These are phyloP conservation scores for Ophiostoma triangulosporum DNA, from an alignment of 2,329 filamentous ascomycete species.

Conservation along the genomic window DNA sequence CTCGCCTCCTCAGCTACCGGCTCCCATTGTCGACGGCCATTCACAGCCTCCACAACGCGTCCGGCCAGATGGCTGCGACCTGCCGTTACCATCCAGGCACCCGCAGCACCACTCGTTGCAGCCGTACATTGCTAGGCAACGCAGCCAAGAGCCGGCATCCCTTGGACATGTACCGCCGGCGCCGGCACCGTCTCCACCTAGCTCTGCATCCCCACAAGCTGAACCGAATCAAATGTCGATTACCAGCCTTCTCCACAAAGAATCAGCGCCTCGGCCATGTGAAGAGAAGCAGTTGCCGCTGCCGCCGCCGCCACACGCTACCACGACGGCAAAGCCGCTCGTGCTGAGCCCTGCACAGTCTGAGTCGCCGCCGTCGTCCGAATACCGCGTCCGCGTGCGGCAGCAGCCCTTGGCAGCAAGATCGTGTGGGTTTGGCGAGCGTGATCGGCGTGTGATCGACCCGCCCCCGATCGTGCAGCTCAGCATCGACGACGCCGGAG, in stretches of 20 bases:
- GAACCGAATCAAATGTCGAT: conserved; percentile 21
- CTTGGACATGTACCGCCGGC: neutral
- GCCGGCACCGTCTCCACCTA: neutral
- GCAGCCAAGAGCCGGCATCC: neutral
- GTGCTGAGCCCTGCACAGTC: neutral
- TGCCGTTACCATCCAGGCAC: neutral
- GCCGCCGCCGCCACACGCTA: neutral
- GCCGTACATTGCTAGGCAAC: neutral
- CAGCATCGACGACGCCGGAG: conserved; percentile 42
- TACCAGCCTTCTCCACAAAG: conserved; percentile 19
- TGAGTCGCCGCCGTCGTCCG: conserved; percentile 11
- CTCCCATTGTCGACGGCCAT: neutral
- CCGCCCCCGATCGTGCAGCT: conserved; percentile 73
- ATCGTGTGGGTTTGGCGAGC: conserved; percentile 71
- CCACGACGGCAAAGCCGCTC: neutral
- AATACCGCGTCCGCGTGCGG: conserved; percentile 45
- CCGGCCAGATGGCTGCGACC: neutral
- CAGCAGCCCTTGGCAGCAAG: conserved; percentile 68
- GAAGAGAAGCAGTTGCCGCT: too few species aligned
- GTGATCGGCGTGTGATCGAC: conserved; percentile 70
- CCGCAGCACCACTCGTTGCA: neutral
- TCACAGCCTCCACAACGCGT: neutral
- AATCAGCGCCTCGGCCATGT: conserved; percentile 2
- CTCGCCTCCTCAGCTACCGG: neutral
- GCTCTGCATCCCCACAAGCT: neutral